Evolutionary conservation across 441 rosid species (phyloP).

Genomic region (Geranium incanum): DNA sequence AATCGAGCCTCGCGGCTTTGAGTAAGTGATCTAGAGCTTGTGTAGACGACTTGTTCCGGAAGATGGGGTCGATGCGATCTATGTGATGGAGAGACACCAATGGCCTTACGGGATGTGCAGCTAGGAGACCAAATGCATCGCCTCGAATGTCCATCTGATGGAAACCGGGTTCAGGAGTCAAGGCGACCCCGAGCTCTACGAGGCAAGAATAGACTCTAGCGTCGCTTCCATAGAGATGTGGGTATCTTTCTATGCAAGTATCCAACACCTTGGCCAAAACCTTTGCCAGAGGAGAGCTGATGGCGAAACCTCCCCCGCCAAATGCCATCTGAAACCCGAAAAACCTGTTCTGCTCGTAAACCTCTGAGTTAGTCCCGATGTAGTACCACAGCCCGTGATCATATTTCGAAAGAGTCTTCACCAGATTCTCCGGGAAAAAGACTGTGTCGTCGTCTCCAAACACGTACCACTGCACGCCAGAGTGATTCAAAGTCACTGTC

Average conservation of each 20-base stretch:
- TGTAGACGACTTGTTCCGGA: conserved; percentile 60
- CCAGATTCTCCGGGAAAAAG: conserved; percentile 65
- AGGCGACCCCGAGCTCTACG: conserved; percentile 73
- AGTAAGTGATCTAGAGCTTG: conserved; percentile 47
- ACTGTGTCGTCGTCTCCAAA: conserved; percentile 91
- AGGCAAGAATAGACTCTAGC: conserved; percentile 68
- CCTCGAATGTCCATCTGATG: conserved; percentile 88
- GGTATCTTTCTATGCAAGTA: conserved; percentile 70
- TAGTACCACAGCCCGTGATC: conserved; percentile 77
- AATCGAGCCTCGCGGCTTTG: conserved; percentile 45
- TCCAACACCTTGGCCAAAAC: conserved; percentile 67
- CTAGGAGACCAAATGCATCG: conserved; percentile 54
- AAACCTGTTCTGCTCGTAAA: conserved; percentile 43
- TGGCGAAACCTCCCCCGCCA: conserved; percentile 79
- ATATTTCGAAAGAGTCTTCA: conserved; percentile 71
- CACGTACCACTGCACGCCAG: conserved; percentile 71
- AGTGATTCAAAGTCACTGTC: conserved; percentile 45
- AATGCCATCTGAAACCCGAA: conserved; percentile 75
- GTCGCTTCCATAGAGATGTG: conserved; percentile 86
- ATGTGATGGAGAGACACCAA: conserved; percentile 76
- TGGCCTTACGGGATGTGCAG: conserved; percentile 66
- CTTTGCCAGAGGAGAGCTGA: conserved; percentile 75
- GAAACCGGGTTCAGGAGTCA: conserved; percentile 80
- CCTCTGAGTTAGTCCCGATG: conserved; percentile 75
- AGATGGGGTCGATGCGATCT: conserved; percentile 53